Evolutionary conservation across 306 rosid species (phyloP), one percentile per base, ranked within the genome.

Genomic region (Pyrus bretschneideri): DNA sequence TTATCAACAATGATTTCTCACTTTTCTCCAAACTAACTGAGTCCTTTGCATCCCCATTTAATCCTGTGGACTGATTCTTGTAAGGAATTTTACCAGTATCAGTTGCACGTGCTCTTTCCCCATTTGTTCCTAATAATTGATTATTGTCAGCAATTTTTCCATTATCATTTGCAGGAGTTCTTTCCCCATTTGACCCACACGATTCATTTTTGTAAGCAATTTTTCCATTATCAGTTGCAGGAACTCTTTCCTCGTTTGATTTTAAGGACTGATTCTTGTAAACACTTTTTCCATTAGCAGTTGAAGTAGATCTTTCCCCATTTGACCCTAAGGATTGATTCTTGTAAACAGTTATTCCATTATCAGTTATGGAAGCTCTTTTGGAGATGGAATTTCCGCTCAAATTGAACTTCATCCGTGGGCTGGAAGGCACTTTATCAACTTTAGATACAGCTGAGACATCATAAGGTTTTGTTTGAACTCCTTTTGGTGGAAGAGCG

Each of bases 361-460:
- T 92, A 58, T 76, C 84, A 82, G 66, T 71, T 61, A 67, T 78
- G 74, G 83, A 84, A 83, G 76, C 70, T 75, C 74, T 83, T 86
- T 81, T 85, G 79, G 92, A 82, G 79, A 38, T 81, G 74, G 88
- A 83, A 76, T 51, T 87, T 77, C 92, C 95, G 79, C 75, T 75
- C 73, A 87, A 76, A 76, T 82, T 81, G 67, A 90, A 89, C 84
- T 83, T 88, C 81, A 90, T 83, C 44, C 79, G 85, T 6, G 85
- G 79, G 72, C 79, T 76, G 62, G 89, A 87, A 75, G 83, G 67
- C 67, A 33, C 85, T 75, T 88, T 92, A 75, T 81, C 87, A 84
- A 55, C 85, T 83, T 86, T 93, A 38, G 93, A 73, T 40, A 75
- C 27, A 19, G 73, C 74, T 27, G 84, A 57, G 73, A 79, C 61